Base-by-base conservation (phyloP, 2,329 filamentous ascomycete species). In the Lasiodiplodia gonubiensis region DNA sequence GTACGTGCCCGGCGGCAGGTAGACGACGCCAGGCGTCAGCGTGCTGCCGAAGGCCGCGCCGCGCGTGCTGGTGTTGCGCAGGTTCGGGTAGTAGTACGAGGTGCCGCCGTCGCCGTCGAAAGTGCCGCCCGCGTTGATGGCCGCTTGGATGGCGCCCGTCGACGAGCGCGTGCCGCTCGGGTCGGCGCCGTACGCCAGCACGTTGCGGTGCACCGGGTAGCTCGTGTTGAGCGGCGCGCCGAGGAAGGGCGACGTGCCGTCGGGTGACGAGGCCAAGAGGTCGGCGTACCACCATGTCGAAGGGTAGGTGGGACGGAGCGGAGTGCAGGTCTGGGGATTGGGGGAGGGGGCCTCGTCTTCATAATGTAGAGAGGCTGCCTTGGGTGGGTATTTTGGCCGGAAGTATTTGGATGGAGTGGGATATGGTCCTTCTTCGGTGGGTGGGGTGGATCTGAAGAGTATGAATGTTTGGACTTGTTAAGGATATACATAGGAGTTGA, bases 141-240 rank as follows among this genome's bases (percentile, higher is more conserved):
- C 67, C 10, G 52, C 53, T 35, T 66, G 48, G 53, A 68, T 67
- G 51, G 67, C 63, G 39, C 35, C 75, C 8, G 75, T 71, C 2
- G 76, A 71, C 54, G 78, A 74, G 11, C 55, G 69, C 6, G 66
- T 55, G 21, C 76, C 76, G 18, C 76, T 77, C 33, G 77, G 75
- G 53, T 77, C 75, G 10, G 78, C 77, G 11, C 70, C 69, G 68
- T 72, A 77, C 46, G 76, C 72, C 3, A 71, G 71, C 2, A 77
- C 76, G 61, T 79, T 78, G 10, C 77, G 75, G 49, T 77, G 76
- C 21, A 79, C 75, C 2, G 69, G 70, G 67, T 78, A 79, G 23
- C 30, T 51, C 16, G 48, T 12, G 54, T 63, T 55, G 59, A 51
- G 18, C 27, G 39, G 25, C 10, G 27, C 11, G 12, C 27, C 18